These are phyloP conservation scores for Ananas comosus DNA, from an alignment of 176 grass and related monocot genomes.

Conservation along the genomic window DNA sequence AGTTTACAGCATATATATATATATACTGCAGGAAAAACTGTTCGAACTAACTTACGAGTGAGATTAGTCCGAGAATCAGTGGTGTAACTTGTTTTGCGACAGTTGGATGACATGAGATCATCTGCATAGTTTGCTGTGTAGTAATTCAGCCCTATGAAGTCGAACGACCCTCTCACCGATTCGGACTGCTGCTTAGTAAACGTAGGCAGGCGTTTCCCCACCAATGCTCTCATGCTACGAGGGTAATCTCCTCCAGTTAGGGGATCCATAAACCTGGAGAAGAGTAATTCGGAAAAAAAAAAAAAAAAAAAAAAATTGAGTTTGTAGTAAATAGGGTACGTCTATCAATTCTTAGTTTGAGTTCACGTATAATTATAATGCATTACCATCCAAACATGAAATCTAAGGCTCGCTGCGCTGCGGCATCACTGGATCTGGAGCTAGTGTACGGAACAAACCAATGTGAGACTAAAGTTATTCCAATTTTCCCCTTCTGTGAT, in stretches of 20 bases:
- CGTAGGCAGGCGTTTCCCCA: conserved; percentile 49
- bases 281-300: neutral
- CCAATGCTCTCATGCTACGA: conserved; percentile 30
- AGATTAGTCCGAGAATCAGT: conserved; percentile 36
- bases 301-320: neutral
- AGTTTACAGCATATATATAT: neutral
- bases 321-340: neutral
- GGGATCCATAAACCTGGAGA: conserved; percentile 47
- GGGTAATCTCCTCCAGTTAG: conserved; percentile 62
- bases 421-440: conserved; percentile 30
- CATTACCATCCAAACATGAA: conserved; percentile 69
- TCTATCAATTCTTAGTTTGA: neutral
- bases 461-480: conserved; percentile 38
- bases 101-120: conserved; percentile 11
- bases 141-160: conserved; percentile 54
- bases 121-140: conserved; percentile 24
- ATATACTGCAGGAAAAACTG: neutral
- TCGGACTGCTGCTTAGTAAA: conserved; percentile 35
- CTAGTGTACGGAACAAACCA: conserved; percentile 43
- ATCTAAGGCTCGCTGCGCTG: conserved; percentile 32
- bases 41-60: conserved; percentile 8
- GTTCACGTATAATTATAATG: neutral
- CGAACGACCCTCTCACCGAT: conserved; percentile 34
- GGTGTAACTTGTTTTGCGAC: conserved; percentile 7
- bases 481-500: conserved; percentile 38